Evolutionary conservation across 2,329 filamentous ascomycete genomes (phyloP), one percentile per base, ranked within the genome.

Genomic region (Sporothrix pseudoabietina): DNA sequence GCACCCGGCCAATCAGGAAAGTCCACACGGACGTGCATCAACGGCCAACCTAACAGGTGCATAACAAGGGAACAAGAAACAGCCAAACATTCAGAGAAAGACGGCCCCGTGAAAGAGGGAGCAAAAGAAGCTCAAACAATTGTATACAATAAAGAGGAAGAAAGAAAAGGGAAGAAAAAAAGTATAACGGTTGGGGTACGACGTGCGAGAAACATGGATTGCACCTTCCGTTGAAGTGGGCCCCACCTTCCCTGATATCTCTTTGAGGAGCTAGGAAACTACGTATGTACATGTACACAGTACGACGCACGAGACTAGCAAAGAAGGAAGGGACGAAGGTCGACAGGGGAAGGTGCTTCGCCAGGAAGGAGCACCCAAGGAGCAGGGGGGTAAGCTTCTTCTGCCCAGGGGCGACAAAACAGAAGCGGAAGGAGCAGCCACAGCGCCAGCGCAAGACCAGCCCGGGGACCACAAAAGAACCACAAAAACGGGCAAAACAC

Each of bases 1-100:
- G 74, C 39, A 75, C 74, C 4, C 35, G 65, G 22, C 74, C 69
- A 75, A 75, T 75, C 44, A 70, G 8, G 26, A 41, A 14, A 1
- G 19, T 19, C 61, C 72, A 73, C 39, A 32, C n/a, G 9, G 68
- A 68, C 63, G 22, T n/a, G 39, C 41, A 26, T n/a, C 32, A 55
- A 49, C 32, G 35, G 41, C 14, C 61, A 70, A 71, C 4, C 44
- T 22, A 35, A 26, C 44, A 70, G 12, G 54, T 61, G 26, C 54
- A 32, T n/a, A 63, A 63, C 61, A 44, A 26, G 35, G 39, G 12
- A n/a, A 30, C 39, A 44, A 26, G 26, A 16, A 7, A 41, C 19
- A 39, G 10, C 4, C n/a, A 19, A 8, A 14, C n/a, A 26, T 10
- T 1, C 39, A 65, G 26, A 44, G 59, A 65, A 44, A 65, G 26